Evolutionary conservation across 352 stramenopile genomes (phyloP), one percentile per base, ranked within the genome.

Genomic region (Globisporangium spinosum): DNA sequence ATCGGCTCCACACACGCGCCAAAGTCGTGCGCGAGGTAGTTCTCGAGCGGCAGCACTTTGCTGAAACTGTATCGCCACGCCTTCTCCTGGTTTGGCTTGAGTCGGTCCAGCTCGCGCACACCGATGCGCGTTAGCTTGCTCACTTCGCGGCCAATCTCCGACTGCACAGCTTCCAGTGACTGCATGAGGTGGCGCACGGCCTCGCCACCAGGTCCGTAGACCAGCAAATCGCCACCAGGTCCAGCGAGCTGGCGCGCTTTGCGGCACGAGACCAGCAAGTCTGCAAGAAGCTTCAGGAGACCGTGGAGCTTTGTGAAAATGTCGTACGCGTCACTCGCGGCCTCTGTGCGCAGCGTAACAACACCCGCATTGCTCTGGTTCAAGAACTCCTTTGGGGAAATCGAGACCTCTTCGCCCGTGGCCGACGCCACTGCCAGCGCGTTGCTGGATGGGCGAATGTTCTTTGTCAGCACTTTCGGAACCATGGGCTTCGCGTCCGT

Each of bases 31-130:
- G 85, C 83, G 56, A 95, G 71, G 62, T 94, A 94, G 40, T 87
- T 89, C 77, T 95, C 84, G 32, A 95, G 70, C 0, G 83, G 87
- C 59, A 94, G 53, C 56, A 94, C 87, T 62, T 94, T 93, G 62
- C 85, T 93, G 65, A 94, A 94, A 64, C 85, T 92, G 76, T 88
- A 90, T 32, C 85, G 82, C 87, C 87, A 95, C 5, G 76, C 85
- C 67, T 91, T 92, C 60, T 95, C 87, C 64, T 93, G 84, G 60
- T 91, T 95, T 7, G 87, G 83, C 63, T 95, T 95, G 3, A 95
- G 71, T n/a, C 81, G 84, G 65, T 95, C 87, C 15, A 95, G 72
- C 60, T 94, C 87, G 15, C 84, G 85, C 38, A 95, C 87, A 45
- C 87, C 87, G 66, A 93, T 85, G 40, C 84, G 85, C 9, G 85